Conservation (phyloP, 495 filamentous ascomycete genomes). For the Tuber microsphaerosporum region DNA sequence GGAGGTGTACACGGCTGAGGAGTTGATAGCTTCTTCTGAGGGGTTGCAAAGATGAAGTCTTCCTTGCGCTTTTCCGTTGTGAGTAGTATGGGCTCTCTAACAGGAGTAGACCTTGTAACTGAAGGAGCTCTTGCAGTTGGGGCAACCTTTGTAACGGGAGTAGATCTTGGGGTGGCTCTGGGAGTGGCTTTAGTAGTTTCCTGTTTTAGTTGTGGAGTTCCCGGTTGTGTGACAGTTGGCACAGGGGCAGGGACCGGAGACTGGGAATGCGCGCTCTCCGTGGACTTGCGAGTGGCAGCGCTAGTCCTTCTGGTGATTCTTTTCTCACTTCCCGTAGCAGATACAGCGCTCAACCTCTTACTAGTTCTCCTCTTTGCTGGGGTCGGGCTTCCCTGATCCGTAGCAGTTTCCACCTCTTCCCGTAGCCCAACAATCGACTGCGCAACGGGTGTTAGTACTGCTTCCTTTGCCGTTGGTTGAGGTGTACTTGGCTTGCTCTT, state of each 20-base stretch:
- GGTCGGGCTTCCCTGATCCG: conserved; percentile 4
- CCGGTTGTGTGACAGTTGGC: not conserved
- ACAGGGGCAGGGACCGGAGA: not conserved
- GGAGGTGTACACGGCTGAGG: conserved; percentile 28
- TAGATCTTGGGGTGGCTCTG: conserved; percentile 11
- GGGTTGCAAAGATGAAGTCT: conserved; percentile 30
- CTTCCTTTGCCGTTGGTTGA: not conserved
- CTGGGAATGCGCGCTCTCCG: not conserved
- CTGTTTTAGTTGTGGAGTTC: conserved; percentile 4
- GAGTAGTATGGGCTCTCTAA: not conserved
- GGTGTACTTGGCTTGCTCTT: not conserved
- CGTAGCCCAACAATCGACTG: conserved; percentile 14
- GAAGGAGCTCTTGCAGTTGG: not conserved
- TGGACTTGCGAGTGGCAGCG: conserved; percentile 14
- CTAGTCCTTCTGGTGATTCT: conserved; percentile 25
- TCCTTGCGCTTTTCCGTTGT: not conserved
- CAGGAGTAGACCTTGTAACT: not conserved
- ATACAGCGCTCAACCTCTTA: conserved; percentile 15
- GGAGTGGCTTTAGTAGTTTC: conserved; percentile 8
- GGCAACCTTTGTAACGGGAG: not conserved
- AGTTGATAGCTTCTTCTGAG: conserved; percentile 22
- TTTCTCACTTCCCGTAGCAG: conserved; percentile 3
- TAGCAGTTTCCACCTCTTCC: not conserved
- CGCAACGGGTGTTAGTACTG: conserved; percentile 17
- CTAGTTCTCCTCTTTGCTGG: conserved; percentile 21